Conservation (phyloP, 257 asterid genomes). For the Nicotiana undulata region DNA sequence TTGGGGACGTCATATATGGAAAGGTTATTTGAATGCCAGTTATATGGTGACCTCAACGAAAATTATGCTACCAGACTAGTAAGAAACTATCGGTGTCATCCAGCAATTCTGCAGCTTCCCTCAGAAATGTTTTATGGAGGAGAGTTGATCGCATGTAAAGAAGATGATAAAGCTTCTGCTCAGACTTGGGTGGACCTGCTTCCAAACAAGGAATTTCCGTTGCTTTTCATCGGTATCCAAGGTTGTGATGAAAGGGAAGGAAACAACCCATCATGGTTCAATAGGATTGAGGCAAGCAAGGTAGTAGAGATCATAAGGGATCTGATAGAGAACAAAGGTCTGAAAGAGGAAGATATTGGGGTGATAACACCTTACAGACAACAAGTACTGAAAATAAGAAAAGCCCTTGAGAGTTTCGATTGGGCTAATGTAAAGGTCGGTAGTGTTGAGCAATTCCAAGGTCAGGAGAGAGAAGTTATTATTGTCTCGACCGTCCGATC, state of each 20-base stretch:
- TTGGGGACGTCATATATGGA: slow-evolving; percentile 76
- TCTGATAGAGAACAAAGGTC: slow-evolving; percentile 41
- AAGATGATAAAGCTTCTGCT: slow-evolving; percentile 17
- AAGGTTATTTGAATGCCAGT: slow-evolving; percentile 50
- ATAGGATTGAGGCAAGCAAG: slow-evolving; percentile 84
- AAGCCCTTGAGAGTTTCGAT: slow-evolving; percentile 46
- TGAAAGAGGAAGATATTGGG: slow-evolving; percentile 67
- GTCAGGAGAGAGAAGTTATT: slow-evolving; percentile 80
- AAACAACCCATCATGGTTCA: slow-evolving; percentile 93
- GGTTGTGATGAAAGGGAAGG: slow-evolving; percentile 97
- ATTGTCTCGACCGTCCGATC: slow-evolving; percentile 93
- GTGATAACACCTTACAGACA: slow-evolving; percentile 90
- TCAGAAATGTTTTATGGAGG: slow-evolving; percentile 67
- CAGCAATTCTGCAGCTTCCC: slow-evolving; percentile 66
- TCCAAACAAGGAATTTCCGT: slow-evolving; percentile 62
- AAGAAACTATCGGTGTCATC: slow-evolving; percentile 71
- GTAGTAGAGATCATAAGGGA: slow-evolving; percentile 53
- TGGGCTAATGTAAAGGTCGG: slow-evolving; percentile 55
- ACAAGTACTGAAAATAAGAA: slow-evolving; percentile 72
- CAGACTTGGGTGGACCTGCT: slow-evolving; percentile 39
- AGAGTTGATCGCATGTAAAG: slow-evolving; percentile 60
- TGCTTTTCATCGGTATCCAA: slow-evolving; percentile 77
- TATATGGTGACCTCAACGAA: slow-evolving; percentile 37
- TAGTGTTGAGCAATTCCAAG: slow-evolving; percentile 94
- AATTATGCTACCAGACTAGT: slow-evolving; percentile 54